Conservation (phyloP, 148 eudicot genomes). For the Vaccinium myrtillus region DNA sequence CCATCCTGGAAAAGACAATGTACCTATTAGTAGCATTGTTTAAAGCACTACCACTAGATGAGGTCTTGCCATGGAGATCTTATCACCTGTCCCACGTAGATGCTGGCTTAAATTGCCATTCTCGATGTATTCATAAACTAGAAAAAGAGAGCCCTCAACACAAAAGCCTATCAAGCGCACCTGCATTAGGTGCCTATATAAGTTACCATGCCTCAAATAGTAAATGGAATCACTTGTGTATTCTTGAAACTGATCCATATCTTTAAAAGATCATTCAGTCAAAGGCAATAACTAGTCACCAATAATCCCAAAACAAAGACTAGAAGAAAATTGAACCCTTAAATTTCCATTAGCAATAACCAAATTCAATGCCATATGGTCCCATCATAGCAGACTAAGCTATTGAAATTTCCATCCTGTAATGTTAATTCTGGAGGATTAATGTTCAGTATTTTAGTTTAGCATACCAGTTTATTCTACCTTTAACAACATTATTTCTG, state of each 20-base stretch:
- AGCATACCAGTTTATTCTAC: too few relatives aligned
- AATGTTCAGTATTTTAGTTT: too few relatives aligned
- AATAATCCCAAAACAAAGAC: not conserved
- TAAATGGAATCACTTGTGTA: too few relatives aligned
- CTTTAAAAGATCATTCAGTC: not conserved
- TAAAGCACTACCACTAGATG: not conserved
- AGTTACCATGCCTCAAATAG: slow-evolving; percentile 1
- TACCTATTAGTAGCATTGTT: not conserved
- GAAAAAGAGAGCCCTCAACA: slow-evolving; percentile 70
- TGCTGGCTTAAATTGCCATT: slow-evolving; percentile 81
- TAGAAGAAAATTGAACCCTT: not conserved
- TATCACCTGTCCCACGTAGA: slow-evolving; percentile 64
- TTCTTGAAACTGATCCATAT: too few relatives aligned
- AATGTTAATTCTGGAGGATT: too few relatives aligned
- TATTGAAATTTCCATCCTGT: not conserved
- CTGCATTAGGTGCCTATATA: slow-evolving; percentile 33
- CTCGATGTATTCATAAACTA: slow-evolving; percentile 78
- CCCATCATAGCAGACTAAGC: not conserved
- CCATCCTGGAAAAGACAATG: slow-evolving; percentile 35
- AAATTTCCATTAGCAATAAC: not conserved
- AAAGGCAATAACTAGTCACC: not conserved
- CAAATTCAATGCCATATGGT: not conserved
- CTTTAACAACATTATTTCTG: too few relatives aligned
- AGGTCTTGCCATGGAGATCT: not conserved
- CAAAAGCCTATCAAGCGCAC: slow-evolving; percentile 90